These are phyloP conservation scores for Diaporthe sp. DNA, from an alignment of 2,329 filamentous ascomycete species.

Conservation along the genomic window DNA sequence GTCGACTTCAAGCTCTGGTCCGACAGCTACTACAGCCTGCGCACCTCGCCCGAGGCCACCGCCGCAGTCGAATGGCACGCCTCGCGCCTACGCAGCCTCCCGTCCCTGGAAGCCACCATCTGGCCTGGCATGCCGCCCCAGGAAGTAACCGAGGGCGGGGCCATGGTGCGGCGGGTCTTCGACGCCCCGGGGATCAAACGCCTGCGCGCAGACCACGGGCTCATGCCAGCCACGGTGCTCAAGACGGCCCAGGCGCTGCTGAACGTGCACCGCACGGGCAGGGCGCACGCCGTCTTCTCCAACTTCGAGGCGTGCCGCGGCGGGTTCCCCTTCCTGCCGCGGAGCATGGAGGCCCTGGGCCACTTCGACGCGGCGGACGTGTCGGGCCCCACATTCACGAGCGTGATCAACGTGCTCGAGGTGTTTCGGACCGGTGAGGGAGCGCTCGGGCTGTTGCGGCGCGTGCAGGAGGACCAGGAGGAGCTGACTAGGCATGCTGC, in stretches of 20 bases:
- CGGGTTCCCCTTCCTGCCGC: background rate
- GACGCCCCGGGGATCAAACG: background rate
- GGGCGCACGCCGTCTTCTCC: background rate
- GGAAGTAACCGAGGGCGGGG: background rate
- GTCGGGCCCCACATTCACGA: conserved; percentile 1
- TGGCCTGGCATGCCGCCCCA: background rate
- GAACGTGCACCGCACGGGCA: background rate
- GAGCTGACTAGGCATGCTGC: background rate
- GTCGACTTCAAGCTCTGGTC: conserved; percentile 11
- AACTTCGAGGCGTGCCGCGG: conserved; percentile 18
- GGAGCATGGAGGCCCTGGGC: conserved; percentile 2
- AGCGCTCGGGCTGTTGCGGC: background rate
- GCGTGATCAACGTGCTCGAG: conserved; percentile 8
- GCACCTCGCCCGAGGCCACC: background rate
- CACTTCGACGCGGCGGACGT: conserved; percentile 2
- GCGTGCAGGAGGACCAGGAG: conserved; percentile 14
- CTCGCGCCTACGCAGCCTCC: background rate
- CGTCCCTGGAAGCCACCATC: background rate
- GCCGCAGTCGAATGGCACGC: background rate
- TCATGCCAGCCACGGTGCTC: conserved; percentile 1
- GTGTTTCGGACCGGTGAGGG: background rate
- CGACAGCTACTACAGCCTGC: conserved; percentile 14
- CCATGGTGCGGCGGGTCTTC: background rate
- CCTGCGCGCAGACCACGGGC: background rate
- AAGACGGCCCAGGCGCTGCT: conserved; percentile 1